A percentile compares a stretch with the other conserved stretches of the same genome.
These are phyloP conservation scores for Nadsonia fulvescens DNA, from an alignment of 805 yeast species.

Conservation along the genomic window DNA sequence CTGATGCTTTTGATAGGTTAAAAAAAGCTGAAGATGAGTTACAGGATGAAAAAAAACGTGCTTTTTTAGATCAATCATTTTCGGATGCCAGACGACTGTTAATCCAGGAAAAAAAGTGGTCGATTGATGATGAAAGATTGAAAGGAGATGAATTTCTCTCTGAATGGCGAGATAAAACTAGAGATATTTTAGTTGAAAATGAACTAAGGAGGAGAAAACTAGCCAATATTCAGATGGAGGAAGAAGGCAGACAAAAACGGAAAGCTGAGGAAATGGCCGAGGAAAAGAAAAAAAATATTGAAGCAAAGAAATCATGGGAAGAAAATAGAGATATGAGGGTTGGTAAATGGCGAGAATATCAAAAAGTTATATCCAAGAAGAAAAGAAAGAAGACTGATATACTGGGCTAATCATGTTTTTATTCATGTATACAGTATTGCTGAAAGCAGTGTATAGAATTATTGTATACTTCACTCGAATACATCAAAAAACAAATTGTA, in stretches of 20 bases:
- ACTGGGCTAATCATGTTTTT: constrained; percentile 22
- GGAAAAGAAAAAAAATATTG: constrained; percentile 19
- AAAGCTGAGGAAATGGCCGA: constrained; percentile 19
- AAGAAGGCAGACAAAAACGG: constrained; percentile 22
- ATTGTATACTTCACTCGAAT: no score
- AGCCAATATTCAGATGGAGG: constrained; percentile 23
- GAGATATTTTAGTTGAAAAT: constrained; percentile 27
- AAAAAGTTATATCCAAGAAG: constrained; percentile 27
- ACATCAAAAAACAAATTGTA: no score
- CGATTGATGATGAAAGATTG: constrained; percentile 22
- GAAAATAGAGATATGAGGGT: constrained; percentile 40
- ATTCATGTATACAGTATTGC: no score
- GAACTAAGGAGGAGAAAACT: constrained; percentile 27
- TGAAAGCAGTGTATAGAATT: no score
- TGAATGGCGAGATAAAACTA: constrained; percentile 26
- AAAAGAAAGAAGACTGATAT: constrained; percentile 28
- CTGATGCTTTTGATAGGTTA: constrained; percentile 42
- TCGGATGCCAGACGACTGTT: constrained; percentile 25
- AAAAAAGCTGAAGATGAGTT: constrained; percentile 34
- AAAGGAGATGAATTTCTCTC: constrained; percentile 20
- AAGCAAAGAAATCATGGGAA: constrained; percentile 39
- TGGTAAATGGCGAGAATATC: constrained; percentile 37
- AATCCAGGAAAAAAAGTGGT: constrained; percentile 22
- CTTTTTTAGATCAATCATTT: constrained; percentile 26
- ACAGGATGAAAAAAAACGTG: constrained; percentile 22